A percentile compares a stretch with the other conserved stretches of the same genome.
phyloP scores from a whole-genome alignment of 148 eudicot species.

The Camellia sinensis region DNA sequence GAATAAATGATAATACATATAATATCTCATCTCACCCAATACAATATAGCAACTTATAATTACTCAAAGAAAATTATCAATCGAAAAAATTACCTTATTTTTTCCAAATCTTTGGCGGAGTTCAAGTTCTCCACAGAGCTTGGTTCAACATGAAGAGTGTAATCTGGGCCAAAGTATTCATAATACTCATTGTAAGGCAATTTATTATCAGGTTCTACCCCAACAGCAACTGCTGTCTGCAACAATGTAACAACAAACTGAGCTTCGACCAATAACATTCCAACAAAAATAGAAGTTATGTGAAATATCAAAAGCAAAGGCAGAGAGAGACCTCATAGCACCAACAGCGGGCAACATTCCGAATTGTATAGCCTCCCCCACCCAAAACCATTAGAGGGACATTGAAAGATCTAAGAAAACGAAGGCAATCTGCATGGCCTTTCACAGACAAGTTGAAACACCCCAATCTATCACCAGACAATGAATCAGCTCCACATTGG shows the following conservation, averaged over 20 bases:
- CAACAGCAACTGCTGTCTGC: slow-evolving; percentile 93
- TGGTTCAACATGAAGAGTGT: slow-evolving; percentile 77
- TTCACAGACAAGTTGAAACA: slow-evolving; percentile 91
- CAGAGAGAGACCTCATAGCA: slow-evolving; percentile 75
- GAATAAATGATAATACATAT: background rate
- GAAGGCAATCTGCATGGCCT: slow-evolving; percentile 93
- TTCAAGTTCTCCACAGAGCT: slow-evolving; percentile 70
- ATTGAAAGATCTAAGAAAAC: slow-evolving; percentile 84
- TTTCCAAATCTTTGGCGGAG: slow-evolving; percentile 72
- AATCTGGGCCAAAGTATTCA: slow-evolving; percentile 93
- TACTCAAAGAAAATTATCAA: background rate
- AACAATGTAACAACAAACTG: slow-evolving; percentile 15
- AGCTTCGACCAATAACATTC: slow-evolving; percentile 3
- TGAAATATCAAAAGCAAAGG: background rate
- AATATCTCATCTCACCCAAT: background rate
- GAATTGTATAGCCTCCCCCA: slow-evolving; percentile 90
- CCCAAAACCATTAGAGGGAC: slow-evolving; percentile 95
- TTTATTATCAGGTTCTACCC: slow-evolving; percentile 84
- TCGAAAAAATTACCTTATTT: slow-evolving; percentile 53
- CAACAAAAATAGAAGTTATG: background rate
- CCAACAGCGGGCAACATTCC: slow-evolving; percentile 99
- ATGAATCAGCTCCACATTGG: slow-evolving; percentile 96
- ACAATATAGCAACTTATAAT: background rate
- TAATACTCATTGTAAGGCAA: slow-evolving; percentile 84
- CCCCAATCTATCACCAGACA: slow-evolving; percentile 90